These are phyloP conservation scores for Annulohypoxylon truncatum DNA, from an alignment of 2,329 filamentous ascomycete genomes.

Conservation along the genomic window DNA sequence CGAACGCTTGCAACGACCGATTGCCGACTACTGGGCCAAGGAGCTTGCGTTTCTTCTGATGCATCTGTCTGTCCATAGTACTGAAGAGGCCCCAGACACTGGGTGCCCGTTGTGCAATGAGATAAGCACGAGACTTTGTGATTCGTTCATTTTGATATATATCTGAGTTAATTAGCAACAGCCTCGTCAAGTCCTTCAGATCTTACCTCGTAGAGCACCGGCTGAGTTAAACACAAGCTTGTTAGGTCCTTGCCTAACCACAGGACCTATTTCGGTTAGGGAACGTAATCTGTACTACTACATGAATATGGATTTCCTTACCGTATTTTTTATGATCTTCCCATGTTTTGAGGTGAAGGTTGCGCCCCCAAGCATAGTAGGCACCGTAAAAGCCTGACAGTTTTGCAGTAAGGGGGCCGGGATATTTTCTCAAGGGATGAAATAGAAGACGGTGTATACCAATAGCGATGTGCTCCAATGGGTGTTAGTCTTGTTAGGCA, in stretches of 20 bases:
- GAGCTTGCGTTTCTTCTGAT: slow-evolving; percentile 6
- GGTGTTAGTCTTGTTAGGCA: too few species aligned
- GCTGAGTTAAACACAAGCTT: background rate
- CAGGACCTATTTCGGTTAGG: too few species aligned
- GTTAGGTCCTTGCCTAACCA: background rate
- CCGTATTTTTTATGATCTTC: background rate
- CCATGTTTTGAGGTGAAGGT: background rate
- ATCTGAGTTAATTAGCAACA: slow-evolving; percentile 8
- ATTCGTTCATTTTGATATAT: slow-evolving; percentile 27
- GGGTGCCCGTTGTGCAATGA: slow-evolving; percentile 12
- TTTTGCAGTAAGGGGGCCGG: background rate
- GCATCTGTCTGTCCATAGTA: slow-evolving; percentile 9
- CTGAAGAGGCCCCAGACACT: slow-evolving; percentile 17
- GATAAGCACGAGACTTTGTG: slow-evolving; percentile 23
- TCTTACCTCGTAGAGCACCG: background rate
- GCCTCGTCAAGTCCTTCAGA: too few species aligned
- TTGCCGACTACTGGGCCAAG: slow-evolving; percentile 3
- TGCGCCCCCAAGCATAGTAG: background rate
- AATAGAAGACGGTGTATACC: background rate
- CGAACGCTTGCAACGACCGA: slow-evolving; percentile 2
- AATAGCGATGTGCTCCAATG: too few species aligned
- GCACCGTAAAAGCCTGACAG: background rate
- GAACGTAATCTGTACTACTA: too few species aligned
- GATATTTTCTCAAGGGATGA: background rate
- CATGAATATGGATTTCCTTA: too few species aligned